A percentile compares a stretch with the other conserved stretches of the same genome.
Conservation (phyloP, 495 filamentous ascomycete genomes). For the Chaetomium fimeti region DNA sequence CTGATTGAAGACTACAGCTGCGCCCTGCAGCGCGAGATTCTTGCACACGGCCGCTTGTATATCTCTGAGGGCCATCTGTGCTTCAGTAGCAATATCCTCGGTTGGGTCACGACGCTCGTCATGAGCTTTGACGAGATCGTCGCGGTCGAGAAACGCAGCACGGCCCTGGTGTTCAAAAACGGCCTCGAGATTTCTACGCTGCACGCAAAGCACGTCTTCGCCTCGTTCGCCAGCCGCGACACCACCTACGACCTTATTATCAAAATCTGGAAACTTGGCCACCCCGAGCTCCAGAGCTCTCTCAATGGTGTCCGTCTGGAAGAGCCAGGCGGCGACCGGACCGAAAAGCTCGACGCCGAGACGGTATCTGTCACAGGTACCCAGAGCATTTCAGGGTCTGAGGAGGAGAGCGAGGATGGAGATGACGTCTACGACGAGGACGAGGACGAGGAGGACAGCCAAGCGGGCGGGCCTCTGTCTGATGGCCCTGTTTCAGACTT, state of each 20-base stretch:
- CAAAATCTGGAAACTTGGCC: constrained; percentile 96
- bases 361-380: constrained; percentile 37
- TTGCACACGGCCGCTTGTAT: constrained; percentile 90
- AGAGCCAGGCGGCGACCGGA: constrained; percentile 81
- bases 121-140: constrained; percentile 98
- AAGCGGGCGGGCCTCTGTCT: constrained; percentile 57
- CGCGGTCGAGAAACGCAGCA: constrained; percentile 93
- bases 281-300: constrained; percentile 83
- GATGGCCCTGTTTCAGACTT: constrained; percentile 62
- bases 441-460: constrained; percentile 65
- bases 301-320: constrained; percentile 81
- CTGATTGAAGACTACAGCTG: constrained; percentile 98
- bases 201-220: constrained; percentile 92
- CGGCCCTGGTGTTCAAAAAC: constrained; percentile 94
- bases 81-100: constrained; percentile 98
- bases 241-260: constrained; percentile 96
- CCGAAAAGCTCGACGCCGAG: constrained; percentile 70
- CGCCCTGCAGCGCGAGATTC: constrained; percentile 91
- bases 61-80: constrained; percentile 97
- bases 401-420: constrained; percentile 62
- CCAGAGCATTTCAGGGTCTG: constrained; percentile 53
- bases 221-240: constrained; percentile 90
- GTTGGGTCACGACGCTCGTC: constrained; percentile 94
- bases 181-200: constrained; percentile 95
- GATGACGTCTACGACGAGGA: constrained; percentile 74